Evolutionary conservation across 305 asterid species (phyloP).

Genomic region (Fraxinus paxiana): DNA sequence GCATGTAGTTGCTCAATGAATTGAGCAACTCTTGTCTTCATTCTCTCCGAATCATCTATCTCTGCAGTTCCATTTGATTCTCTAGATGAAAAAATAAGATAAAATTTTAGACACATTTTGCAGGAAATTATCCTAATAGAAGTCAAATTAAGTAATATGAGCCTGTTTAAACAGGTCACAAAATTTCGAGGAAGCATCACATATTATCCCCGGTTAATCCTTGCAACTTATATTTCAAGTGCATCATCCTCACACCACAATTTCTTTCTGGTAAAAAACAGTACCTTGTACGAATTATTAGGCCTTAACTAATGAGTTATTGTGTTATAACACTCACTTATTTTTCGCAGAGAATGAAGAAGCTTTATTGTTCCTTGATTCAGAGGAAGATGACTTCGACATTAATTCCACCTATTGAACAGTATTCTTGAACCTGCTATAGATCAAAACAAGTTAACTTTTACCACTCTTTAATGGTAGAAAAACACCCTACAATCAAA

Average conservation of each 20-base stretch:
- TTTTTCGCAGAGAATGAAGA: slow-evolving; percentile 38
- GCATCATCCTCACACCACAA: background rate
- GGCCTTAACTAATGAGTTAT: slow-evolving; percentile 3
- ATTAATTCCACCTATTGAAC: slow-evolving; percentile 38
- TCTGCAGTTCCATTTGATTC: slow-evolving; percentile 57
- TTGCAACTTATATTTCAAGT: background rate
- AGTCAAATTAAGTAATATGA: slow-evolving; percentile 2
- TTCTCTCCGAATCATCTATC: slow-evolving; percentile 62
- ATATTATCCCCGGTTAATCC: background rate
- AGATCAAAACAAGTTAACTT: slow-evolving; percentile 27
- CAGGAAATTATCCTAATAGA: background rate
- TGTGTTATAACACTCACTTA: slow-evolving; percentile 38
- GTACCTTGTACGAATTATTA: background rate
- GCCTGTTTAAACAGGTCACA: background rate
- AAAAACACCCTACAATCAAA: background rate
- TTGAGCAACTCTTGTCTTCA: slow-evolving; percentile 63
- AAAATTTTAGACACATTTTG: slow-evolving; percentile 1
- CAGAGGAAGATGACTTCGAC: slow-evolving; percentile 54
- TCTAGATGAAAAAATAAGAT: slow-evolving; percentile 36
- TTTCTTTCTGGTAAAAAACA: background rate
- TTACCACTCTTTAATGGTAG: slow-evolving; percentile 6
- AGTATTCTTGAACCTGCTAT: slow-evolving; percentile 36
- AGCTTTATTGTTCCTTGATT: slow-evolving; percentile 35
- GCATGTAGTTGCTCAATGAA: slow-evolving; percentile 76
- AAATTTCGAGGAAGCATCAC: background rate